Evolutionary conservation across 192 early-diverging fungal genomes (phyloP).

Genomic region (Dissophora globulifera): DNA sequence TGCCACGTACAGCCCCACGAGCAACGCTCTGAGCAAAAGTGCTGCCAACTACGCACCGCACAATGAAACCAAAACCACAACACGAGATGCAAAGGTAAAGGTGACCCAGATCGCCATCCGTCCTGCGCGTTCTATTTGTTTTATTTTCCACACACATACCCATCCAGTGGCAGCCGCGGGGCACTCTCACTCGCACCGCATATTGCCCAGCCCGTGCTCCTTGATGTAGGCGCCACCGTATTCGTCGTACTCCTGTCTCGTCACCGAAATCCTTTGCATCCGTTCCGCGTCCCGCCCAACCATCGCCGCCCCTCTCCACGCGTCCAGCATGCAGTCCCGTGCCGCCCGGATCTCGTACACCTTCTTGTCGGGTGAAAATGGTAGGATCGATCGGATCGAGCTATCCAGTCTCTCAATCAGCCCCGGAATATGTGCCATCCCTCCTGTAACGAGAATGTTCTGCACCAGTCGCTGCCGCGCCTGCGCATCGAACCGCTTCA

Average conservation of each 20-base stretch:
- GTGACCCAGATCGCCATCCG: no score
- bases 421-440: conserved; percentile 72
- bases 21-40: no score
- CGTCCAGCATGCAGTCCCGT: conserved; percentile 77
- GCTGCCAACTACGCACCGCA: no score
- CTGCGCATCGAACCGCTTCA: conserved; percentile 64
- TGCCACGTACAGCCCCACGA: no score
- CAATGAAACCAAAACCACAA: no score
- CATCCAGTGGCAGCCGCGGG: no score
- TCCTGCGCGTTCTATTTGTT: no score
- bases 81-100: no score
- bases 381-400: conserved; percentile 73
- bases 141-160: no score
- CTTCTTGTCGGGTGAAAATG: conserved; percentile 61
- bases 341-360: conserved; percentile 67
- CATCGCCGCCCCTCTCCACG: conserved; percentile 87
- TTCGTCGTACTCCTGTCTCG: conserved; percentile 82
- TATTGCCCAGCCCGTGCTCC: conserved; percentile 86
- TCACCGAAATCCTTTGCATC: conserved; percentile 64
- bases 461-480: conserved; percentile 60
- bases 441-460: conserved; percentile 86
- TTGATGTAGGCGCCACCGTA: conserved; percentile 86
- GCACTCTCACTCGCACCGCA: conserved; percentile 54
- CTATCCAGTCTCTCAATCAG: conserved; percentile 70
- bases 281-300: conserved; percentile 62